Evolutionary conservation across 768 basidiomycete species (phyloP).

Genomic region (Erythrobasidium yunnanense): DNA sequence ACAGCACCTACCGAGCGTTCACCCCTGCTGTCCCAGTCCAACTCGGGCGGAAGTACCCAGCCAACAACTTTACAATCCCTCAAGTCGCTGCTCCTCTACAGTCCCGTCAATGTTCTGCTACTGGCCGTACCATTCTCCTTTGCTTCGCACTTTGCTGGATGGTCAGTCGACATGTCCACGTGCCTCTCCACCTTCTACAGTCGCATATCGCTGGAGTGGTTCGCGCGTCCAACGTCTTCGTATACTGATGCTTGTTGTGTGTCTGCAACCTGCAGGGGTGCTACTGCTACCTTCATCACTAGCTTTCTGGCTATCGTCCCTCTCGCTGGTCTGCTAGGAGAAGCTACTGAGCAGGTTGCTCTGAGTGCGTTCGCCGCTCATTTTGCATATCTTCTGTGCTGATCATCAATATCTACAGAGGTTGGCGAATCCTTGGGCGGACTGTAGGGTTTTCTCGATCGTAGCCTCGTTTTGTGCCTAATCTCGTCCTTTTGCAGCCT

Average conservation of each 20-base stretch:
- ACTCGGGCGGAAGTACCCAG: background rate
- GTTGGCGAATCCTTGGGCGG: conserved; percentile 78
- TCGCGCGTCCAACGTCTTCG: background rate
- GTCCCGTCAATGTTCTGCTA: conserved; percentile 46
- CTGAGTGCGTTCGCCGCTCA: conserved; percentile 19
- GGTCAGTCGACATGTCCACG: conserved; percentile 58
- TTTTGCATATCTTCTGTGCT: background rate
- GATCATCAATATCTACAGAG: conserved; percentile 2
- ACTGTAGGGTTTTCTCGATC: conserved; percentile 41
- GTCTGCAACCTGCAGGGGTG: conserved; percentile 1
- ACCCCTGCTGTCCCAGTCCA: background rate
- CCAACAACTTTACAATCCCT: conserved; percentile 1
- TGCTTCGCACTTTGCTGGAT: conserved; percentile 54
- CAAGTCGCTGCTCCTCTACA: conserved; percentile 21
- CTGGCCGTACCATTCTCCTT: conserved; percentile 67
- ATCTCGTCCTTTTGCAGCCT: no score
- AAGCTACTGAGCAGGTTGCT: conserved; percentile 71
- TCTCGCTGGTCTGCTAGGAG: conserved; percentile 72
- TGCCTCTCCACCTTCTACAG: background rate
- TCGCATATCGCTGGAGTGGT: no score
- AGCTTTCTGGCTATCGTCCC: conserved; percentile 71
- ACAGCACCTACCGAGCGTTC: background rate
- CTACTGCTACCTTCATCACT: conserved; percentile 36
- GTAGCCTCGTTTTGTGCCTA: no score
- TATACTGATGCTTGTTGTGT: background rate